Base-by-base conservation (phyloP, 1,139 yeast species). In the Yamadazyma atmosphaerica region DNA sequence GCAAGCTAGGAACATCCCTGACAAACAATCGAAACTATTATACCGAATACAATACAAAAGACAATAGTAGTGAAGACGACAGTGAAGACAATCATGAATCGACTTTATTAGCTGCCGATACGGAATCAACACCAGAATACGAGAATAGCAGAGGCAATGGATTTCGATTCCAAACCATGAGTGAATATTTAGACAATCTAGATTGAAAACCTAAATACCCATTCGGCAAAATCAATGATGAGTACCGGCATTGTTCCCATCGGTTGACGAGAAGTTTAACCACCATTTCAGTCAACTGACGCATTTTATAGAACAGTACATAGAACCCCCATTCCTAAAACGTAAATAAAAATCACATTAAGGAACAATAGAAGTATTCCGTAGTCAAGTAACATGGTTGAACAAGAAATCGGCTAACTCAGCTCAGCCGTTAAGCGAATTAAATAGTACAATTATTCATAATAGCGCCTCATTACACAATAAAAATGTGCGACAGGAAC, bases 171-270 rank as follows among this genome's bases (percentile, higher is more conserved):
- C 32, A 38, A 33, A 48, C 51, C 38, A 63, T 65, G 63, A 49
- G 56, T 34, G 58, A 53, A 13, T 63, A 56, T 41, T 51, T 64
- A 33, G 63, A 61, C 45, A 46, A 49, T 21, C 42, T 62, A 32
- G 53, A 53, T 29, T 54, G 45, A 23, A 5, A 21, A 21, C 23
- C 23, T n/a, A n/a, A n/a, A n/a, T n/a, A n/a, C n/a, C n/a, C n/a
- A n/a, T n/a, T n/a, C n/a, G n/a, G n/a, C n/a, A n/a, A n/a, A n/a
- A n/a, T n/a, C n/a, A n/a, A n/a, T n/a, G n/a, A n/a, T n/a, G n/a
- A n/a, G n/a, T n/a, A n/a, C n/a, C n/a, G n/a, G n/a, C n/a, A n/a
- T n/a, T n/a, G n/a, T n/a, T n/a, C n/a, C n/a, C n/a, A n/a, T n/a
- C n/a, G n/a, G n/a, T n/a, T n/a, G n/a, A n/a, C n/a, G n/a, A n/a